Evolutionary conservation across 139 green algal genomes (phyloP), one percentile per base, ranked within the genome.

Genomic region (Eudorina sp.): DNA sequence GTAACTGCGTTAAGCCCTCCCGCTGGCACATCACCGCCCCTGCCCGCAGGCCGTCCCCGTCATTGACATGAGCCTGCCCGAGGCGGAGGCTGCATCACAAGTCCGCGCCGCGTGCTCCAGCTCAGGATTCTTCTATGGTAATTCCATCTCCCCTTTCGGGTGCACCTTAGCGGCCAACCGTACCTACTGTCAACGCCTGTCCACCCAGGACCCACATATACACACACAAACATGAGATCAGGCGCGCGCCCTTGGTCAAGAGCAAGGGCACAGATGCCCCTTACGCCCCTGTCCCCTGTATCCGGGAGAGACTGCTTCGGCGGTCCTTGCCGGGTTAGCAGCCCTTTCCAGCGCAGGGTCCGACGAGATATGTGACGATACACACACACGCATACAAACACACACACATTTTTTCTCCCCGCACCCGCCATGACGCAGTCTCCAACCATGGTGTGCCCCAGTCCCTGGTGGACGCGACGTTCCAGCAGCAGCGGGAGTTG

Each of bases 381-480:
- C n/a, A n/a, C n/a, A 29, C 55, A 29, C 55, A 68, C 55, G 55
- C 55, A 68, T 18, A n/a, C 23, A n/a, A 29, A 73, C 31, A 5
- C n/a, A 18, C 29, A 73, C 4, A 40, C 64, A 21, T 73, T 40
- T 77, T 13, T 8, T 21, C 27, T 62, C 23, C 29, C 29, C 74
- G 7, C 46, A 25, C 19, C 43, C 36, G 38, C 4, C 69, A 13
- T 11, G 14, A 4, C 70, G 58, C 94, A 96, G 91, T 99, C 2
- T 69, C 19, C 6, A 95, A 96, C 51, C 96, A 99, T 81, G 97
- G 95, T 75, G 85, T 99, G 36, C 38, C 90, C 0, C 4, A 92
- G 46, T 13, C 83, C 1, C 78, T 98, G 5, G 31, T 98, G 5
- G 75, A 92, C 5, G 81, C 83, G 0, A 79, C 94, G 6, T 96